Evolutionary conservation across 495 filamentous ascomycete species (phyloP), one percentile per base, ranked within the genome.

Genomic region (Paragyromitra xinjiangensis): DNA sequence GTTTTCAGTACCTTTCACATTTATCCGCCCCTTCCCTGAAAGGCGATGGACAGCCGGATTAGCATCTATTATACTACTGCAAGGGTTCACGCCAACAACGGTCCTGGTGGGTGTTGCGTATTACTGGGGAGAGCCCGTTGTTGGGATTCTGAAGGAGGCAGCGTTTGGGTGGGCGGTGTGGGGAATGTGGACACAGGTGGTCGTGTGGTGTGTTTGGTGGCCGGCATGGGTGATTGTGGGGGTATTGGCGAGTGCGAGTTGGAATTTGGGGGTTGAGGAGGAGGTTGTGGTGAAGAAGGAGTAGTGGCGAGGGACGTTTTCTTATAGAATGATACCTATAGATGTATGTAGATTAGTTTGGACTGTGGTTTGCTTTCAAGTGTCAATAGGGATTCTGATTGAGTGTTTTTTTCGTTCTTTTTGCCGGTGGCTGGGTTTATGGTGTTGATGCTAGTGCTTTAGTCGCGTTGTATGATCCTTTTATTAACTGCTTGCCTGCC

Each of bases 141-240:
- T 85, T 53, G 83, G 85, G 0, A 86, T 95, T 2, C 84, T 98
- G 64, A 87, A 87, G 51, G 88, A 93, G 83, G 94, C 93, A 16
- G 92, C 92, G 2, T 93, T 95, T 78, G 95, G 92, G 0, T 98
- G 95, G 95, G 87, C 92, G 80, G 92, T 97, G 19, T 94, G 91
- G 87, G 94, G 95, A 1, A 88, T 95, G 87, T 97, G 94, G 86
- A 97, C 94, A 48, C 86, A 91, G 73, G 89, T 98, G 7, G 90
- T 98, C 48, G 90, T 98, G 19, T 99, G 96, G 94, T 93, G 93
- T 83, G 93, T 98, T 39, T 99, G 95, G 95, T 99, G 95, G 95
- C 96, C 95, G 7, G 94, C 93, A 26, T 98, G 95, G 96, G 79
- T 97, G 65, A 87, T 89, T 14, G 93, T 88, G 24, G 84, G 85